These are phyloP conservation scores for Dipteronia dyeriana DNA, from an alignment of 345 rosid genomes.

Conservation along the genomic window DNA sequence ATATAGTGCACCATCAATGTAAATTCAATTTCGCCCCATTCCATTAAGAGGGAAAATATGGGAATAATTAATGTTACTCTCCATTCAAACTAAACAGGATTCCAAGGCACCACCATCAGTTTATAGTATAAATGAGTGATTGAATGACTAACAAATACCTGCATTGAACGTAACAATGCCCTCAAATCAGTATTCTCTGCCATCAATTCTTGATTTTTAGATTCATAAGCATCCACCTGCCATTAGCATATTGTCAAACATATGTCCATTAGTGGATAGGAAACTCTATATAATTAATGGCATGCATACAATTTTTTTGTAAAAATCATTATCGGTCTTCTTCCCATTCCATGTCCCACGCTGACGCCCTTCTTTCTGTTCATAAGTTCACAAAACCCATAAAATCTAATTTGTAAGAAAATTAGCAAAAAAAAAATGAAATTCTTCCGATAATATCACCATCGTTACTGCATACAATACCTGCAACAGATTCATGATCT, in stretches of 20 bases:
- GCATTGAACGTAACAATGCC: constrained; percentile 87
- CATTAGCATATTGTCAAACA: constrained; percentile 20
- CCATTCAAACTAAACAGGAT: neutral
- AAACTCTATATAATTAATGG: constrained; percentile 20
- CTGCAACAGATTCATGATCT: constrained; percentile 98
- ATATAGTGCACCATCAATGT: neutral
- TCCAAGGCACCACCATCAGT: neutral
- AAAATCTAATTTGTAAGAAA: constrained; percentile 5
- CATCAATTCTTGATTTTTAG: constrained; percentile 87
- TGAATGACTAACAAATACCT: constrained; percentile 44
- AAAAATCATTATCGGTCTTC: constrained; percentile 92
- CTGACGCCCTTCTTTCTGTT: constrained; percentile 96
- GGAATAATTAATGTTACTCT: neutral
- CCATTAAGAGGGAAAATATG: neutral
- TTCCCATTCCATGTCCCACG: constrained; percentile 99
- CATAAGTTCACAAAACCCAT: constrained; percentile 17
- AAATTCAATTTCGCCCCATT: neutral
- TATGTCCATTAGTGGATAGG: neutral
- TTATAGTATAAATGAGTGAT: neutral
- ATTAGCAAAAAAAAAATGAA: neutral
- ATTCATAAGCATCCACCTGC: constrained; percentile 96
- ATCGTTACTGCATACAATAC: constrained; percentile 33
- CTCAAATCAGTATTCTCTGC: constrained; percentile 89
- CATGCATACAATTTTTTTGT: constrained; percentile 79
- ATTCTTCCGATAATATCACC: constrained; percentile 3